Conservation (phyloP, 768 basidiomycete species). For the Tricholomella constricta region DNA sequence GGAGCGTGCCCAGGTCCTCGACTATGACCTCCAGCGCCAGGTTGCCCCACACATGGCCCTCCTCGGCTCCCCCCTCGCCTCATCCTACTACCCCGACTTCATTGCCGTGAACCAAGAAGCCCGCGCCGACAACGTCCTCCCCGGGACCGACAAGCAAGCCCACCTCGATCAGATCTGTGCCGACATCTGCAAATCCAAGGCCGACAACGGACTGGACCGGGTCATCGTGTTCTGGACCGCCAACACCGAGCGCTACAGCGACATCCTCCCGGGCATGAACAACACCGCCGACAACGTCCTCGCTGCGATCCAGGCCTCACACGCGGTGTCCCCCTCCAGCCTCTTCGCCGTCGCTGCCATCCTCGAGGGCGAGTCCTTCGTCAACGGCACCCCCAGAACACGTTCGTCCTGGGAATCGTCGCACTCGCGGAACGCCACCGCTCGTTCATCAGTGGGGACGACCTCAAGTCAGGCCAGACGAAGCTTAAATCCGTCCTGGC, state of each 20-base stretch:
- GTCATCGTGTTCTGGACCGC: constrained; percentile 98
- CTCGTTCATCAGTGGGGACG: constrained; percentile 96
- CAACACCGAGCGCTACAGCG: constrained; percentile 97
- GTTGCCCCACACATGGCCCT: constrained; percentile 83
- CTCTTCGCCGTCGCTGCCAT: neutral
- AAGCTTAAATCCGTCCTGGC: constrained; percentile 96
- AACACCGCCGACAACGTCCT: constrained; percentile 91
- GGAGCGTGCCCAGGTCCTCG: constrained; percentile 89
- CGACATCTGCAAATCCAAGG: constrained; percentile 95
- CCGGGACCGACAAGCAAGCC: constrained; percentile 82
- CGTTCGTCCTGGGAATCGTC: constrained; percentile 47
- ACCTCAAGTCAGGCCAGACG: constrained; percentile 97
- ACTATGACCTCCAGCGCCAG: constrained; percentile 97
- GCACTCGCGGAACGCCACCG: constrained; percentile 85
- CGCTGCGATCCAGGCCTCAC: constrained; percentile 76
- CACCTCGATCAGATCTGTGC: constrained; percentile 91
- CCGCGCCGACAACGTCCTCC: constrained; percentile 91
- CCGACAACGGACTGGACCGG: constrained; percentile 80
- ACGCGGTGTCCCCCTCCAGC: constrained; percentile 67
- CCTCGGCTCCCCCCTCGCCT: constrained; percentile 84
- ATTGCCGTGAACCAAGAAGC: constrained; percentile 97
- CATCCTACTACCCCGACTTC: constrained; percentile 96
- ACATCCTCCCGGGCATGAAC: constrained; percentile 92
- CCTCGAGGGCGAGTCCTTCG: neutral
- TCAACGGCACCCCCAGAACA: neutral